phyloP scores from a whole-genome alignment of 2,329 filamentous ascomycete genomes.

The Ophiostoma sp. region DNA sequence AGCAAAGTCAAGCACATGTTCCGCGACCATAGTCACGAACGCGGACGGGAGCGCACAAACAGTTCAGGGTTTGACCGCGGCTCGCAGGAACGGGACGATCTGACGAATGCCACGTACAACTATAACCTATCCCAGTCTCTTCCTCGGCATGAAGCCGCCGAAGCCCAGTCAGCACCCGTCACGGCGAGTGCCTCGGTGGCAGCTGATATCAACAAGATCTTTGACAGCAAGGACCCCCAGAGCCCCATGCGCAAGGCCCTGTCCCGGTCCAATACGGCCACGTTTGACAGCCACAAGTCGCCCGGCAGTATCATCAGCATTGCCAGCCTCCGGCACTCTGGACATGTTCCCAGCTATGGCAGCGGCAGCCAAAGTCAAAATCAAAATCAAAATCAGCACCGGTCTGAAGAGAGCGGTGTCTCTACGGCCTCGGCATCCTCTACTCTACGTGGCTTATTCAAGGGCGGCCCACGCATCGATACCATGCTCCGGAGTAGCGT shows the following conservation, averaged over 20 bases:
- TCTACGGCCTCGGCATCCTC: not conserved
- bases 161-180: not conserved
- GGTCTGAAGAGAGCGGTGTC: slow-evolving; percentile 18
- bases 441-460: slow-evolving; percentile 20
- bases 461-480: slow-evolving; percentile 59
- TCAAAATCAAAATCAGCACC: not conserved
- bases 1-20: slow-evolving; percentile 53
- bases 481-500: slow-evolving; percentile 60
- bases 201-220: not conserved
- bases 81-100: not conserved
- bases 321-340: slow-evolving; percentile 42
- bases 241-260: slow-evolving; percentile 39
- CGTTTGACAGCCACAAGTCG: slow-evolving; percentile 45
- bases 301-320: slow-evolving; percentile 47
- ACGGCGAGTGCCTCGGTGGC: not conserved
- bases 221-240: slow-evolving; percentile 31
- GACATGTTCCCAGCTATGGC: slow-evolving; percentile 27
- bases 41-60: slow-evolving; percentile 26
- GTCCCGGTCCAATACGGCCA: slow-evolving; percentile 33
- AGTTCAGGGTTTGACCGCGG: not conserved
- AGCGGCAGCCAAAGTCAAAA: not conserved
- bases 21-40: slow-evolving; percentile 49
- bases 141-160: not conserved
- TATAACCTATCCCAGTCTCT: slow-evolving; percentile 23
- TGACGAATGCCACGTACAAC: not conserved